Percentiles rank a stretch among this genome's conserved stretches.
These are phyloP conservation scores for Xylaria castorea DNA, from an alignment of 495 filamentous ascomycete genomes.

Conservation along the genomic window DNA sequence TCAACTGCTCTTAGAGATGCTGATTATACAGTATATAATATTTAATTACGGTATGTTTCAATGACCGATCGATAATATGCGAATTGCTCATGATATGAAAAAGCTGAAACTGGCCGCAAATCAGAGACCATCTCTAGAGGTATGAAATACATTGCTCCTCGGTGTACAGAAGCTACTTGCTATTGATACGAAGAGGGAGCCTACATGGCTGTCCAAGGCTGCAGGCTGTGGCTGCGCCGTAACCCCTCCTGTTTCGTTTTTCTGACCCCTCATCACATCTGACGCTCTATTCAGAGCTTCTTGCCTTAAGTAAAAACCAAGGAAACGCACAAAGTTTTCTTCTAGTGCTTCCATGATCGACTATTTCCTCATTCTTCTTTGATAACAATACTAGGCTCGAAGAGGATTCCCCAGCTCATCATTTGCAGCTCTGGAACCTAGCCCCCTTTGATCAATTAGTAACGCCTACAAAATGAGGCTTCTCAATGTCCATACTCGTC, in stretches of 20 bases:
- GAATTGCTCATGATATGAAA: too few species aligned
- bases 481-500: neutral
- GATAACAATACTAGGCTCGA: neutral
- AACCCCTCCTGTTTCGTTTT: neutral
- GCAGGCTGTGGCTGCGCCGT: neutral
- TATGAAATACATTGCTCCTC: too few species aligned
- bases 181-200: too few species aligned
- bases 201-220: neutral
- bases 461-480: neutral
- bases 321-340: neutral
- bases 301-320: neutral
- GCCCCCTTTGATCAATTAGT: neutral
- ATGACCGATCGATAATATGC: too few species aligned
- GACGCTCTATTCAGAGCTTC: too few species aligned
- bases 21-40: neutral
- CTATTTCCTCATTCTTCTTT: too few species aligned
- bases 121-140: too few species aligned
- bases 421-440: too few species aligned
- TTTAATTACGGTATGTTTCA: neutral
- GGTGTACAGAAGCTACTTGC: too few species aligned
- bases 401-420: too few species aligned
- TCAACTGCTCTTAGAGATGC: neutral
- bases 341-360: neutral
- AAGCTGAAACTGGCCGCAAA: too few species aligned
- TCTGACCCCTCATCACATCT: too few species aligned